Evolutionary conservation across 2,329 filamentous ascomycete species (phyloP), one percentile per base, ranked within the genome.

Genomic region (Venturiaceae sp.): DNA sequence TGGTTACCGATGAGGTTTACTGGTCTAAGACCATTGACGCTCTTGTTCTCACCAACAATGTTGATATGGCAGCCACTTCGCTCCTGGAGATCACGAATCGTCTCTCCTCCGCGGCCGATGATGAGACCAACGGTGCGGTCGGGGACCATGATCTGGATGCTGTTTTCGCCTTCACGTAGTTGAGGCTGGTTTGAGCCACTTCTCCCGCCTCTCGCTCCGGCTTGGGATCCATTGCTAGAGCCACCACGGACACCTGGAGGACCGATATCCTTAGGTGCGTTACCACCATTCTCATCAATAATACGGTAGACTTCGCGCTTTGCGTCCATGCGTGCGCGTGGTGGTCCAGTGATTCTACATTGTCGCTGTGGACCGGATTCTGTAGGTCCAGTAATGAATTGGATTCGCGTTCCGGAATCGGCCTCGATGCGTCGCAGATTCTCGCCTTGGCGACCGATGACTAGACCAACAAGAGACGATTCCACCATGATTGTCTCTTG

Each of bases 61-160:
- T 96, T 96, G 71, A 96, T 90, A 71, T 96, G 92, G 71, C 91
- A 96, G n/a, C 88, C 89, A 66, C 88, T 94, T 62, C 89, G 82
- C 71, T 96, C 91, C 74, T 96, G 92, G 26, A 96, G 79, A 69
- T 96, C 91, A 67, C 90, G 86, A 66, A 96, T 96, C 1, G 91
- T 96, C 74, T 96, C 91, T 60, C 91, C 91, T 41, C 90, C 90
- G 64, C 91, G 87, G n/a, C 91, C 91, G 68, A 96, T 96, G 65
- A 96, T 96, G 50, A 96, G 78, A 55, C 91, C 91, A 61, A 96
- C 91, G 8, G 91, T 96, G 66, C 90, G 86, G 74, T 96, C 91
- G 52, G 91, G 91, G 19, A 96, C 91, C 88, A 95, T 94, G 66
- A 96, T 95, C 72, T 95, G 90, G 69, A 91, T 85, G 68, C 85